Conservation (phyloP, 2,329 filamentous ascomycete species). For the Claviceps sp. region DNA sequence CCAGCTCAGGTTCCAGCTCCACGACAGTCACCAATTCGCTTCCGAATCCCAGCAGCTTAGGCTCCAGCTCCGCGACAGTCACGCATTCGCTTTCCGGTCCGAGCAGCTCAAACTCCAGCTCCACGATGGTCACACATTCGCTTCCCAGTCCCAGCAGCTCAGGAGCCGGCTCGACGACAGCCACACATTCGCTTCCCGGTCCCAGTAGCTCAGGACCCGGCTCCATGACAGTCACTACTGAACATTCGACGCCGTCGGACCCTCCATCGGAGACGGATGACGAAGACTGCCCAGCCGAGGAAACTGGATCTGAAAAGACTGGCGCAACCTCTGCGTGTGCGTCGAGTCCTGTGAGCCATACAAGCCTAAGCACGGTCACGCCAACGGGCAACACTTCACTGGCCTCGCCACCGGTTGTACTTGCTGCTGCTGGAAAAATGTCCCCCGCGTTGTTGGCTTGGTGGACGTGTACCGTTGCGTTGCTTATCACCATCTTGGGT, state of each 20-base stretch:
- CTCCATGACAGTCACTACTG: neutral
- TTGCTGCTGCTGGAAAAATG: neutral
- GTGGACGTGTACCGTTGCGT: neutral
- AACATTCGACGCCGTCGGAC: neutral
- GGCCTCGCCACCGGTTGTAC: neutral
- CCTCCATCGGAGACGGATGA: neutral
- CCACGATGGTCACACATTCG: neutral
- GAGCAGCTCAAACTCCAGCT: too few species aligned
- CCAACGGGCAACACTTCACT: neutral
- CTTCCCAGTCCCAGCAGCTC: neutral
- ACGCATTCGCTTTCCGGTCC: neutral
- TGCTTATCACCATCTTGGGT: neutral
- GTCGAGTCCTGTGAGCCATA: neutral
- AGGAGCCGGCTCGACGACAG: neutral
- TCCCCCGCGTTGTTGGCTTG: neutral
- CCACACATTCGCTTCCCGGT: neutral
- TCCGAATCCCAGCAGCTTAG: too few species aligned
- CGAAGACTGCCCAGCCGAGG: neutral
- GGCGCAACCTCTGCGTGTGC: neutral
- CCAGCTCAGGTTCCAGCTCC: neutral
- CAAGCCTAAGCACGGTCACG: neutral
- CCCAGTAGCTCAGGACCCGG: neutral
- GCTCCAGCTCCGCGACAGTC: neutral
- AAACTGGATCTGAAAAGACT: neutral
- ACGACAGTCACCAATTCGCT: neutral